Evolutionary conservation across 768 basidiomycete genomes (phyloP), one percentile per base, ranked within the genome.

Genomic region (Boletus sp.): DNA sequence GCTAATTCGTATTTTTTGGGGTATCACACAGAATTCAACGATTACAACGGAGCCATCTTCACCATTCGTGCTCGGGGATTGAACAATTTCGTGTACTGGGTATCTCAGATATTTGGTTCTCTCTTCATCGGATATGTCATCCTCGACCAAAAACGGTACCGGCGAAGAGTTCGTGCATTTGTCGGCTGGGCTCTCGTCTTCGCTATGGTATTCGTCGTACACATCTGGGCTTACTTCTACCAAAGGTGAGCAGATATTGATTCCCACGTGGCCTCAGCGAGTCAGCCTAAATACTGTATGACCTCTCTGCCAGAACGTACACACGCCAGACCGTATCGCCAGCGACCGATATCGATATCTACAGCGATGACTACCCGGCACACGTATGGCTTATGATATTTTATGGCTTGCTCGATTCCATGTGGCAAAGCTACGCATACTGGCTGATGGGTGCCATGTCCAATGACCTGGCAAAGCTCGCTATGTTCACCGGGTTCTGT

Each of bases 361-460:
- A 73, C 51, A 81, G 84, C 60, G 57, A 63, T 0, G 70, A 70
- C 2, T 93, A 88, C 65, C 72, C 78, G 3, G 79, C 76, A 33
- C 78, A 78, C 54, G 72, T 88, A 15, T 78, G 79, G 71, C 72
- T 93, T n/a, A 89, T 84, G 71, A 79, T 88, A 52, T 81, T 84
- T 67, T 88, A 81, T 62, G 86, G 89, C n/a, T 59, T 92, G 3
- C 77, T 91, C 47, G 91, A 93, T 55, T 78, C 90, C 1, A 85
- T 90, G 82, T 93, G 88, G 88, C 91, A 93, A 67, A 90, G 87
- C 3, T 83, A 83, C 0, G 83, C 83, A 4, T 90, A 91, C 69
- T 90, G 88, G 88, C 77, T 89, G 61, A 88, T 90, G 82, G 90
- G 91, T 30, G 86, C 88, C 14, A 88, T 93, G 85, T 89, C 88